A percentile compares a stretch with the other conserved stretches of the same genome.
Evolutionary conservation across 768 basidiomycete species (phyloP).

Genomic region (Clathrus columnatus): DNA sequence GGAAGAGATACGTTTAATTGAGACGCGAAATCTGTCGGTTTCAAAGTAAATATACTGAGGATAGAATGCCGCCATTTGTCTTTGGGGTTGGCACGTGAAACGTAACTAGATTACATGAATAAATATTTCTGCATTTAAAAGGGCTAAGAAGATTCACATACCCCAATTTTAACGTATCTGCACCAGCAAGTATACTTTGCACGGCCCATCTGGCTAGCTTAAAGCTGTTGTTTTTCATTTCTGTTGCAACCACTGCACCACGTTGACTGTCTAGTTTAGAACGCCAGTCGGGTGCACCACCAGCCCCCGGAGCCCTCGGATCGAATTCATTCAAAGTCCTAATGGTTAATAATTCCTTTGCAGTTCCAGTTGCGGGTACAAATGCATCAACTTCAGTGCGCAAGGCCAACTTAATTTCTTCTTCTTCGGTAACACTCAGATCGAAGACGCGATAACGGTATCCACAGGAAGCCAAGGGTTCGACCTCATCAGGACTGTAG

Average conservation of each 20-base stretch:
- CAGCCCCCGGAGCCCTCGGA: conserved; percentile 78
- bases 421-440: conserved; percentile 82
- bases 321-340: conserved; percentile 98
- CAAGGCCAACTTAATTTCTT: conserved; percentile 84
- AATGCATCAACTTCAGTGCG: conserved; percentile 96
- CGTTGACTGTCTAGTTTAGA: conserved; percentile 93
- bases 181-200: conserved; percentile 89
- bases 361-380: conserved; percentile 42
- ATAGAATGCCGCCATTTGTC: conserved; percentile 96
- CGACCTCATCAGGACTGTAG: conserved; percentile 87
- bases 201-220: conserved; percentile 98
- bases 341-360: conserved; percentile 79
- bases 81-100: conserved; percentile 87
- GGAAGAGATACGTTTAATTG: conserved; percentile 92
- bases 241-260: conserved; percentile 95
- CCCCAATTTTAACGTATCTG: conserved; percentile 97
- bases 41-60: conserved; percentile 88
- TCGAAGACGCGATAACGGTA: conserved; percentile 96
- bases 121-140: neutral
- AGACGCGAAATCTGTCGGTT: conserved; percentile 86
- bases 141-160: conserved; percentile 31
- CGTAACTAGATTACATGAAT: conserved; percentile 51
- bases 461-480: conserved; percentile 90
- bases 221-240: conserved; percentile 99
- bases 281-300: conserved; percentile 97